Evolutionary conservation across 306 rosid genomes (phyloP).

Genomic region (Vigna trinervia): DNA sequence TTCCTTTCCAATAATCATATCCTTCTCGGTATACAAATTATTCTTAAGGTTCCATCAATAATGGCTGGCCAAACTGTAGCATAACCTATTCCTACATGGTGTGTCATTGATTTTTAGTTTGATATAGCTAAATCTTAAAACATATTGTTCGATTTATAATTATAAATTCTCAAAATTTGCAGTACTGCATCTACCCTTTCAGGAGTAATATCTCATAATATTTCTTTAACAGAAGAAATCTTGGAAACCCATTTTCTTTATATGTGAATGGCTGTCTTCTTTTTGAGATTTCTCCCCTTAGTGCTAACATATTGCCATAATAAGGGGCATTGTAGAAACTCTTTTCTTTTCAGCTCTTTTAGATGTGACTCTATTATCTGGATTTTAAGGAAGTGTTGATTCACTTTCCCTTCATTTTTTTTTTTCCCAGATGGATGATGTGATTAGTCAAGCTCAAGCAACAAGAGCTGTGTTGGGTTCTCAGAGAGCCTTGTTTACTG

Average conservation of each 20-base stretch:
- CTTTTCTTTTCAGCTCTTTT: conserved; percentile 17
- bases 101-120: conserved; percentile 25
- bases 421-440: conserved; percentile 82
- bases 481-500: conserved; percentile 84
- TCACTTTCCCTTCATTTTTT: conserved; percentile 28
- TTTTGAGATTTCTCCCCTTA: conserved; percentile 6
- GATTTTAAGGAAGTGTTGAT: conserved; percentile 10
- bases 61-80: background rate
- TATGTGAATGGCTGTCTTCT: background rate
- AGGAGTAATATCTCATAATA: conserved; percentile 17
- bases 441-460: conserved; percentile 98
- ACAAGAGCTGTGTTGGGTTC: conserved; percentile 86
- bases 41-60: conserved; percentile 16
- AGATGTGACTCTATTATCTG: background rate
- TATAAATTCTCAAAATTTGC: background rate
- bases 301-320: background rate
- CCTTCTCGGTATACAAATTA: background rate
- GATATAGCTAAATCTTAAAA: conserved; percentile 11
- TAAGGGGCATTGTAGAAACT: conserved; percentile 12
- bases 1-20: background rate
- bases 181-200: conserved; percentile 18
- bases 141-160: background rate
- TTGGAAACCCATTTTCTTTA: conserved; percentile 12
- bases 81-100: background rate
- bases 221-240: background rate